phyloP scores from a whole-genome alignment of 306 rosid species.

The Albizia julibrissin region DNA sequence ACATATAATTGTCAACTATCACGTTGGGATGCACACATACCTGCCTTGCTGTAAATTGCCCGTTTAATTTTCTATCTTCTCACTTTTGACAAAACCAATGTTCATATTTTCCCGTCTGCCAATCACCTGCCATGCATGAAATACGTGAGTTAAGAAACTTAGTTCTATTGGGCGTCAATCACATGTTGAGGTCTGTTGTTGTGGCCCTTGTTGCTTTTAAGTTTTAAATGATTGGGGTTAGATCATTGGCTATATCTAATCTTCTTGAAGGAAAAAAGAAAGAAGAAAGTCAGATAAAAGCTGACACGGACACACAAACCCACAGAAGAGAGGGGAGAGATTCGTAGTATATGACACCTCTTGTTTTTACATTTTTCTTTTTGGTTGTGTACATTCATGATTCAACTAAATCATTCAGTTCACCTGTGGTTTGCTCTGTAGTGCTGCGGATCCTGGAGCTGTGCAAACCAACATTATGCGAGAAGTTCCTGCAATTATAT shows the following conservation, averaged over 20 bases:
- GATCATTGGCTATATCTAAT: slow-evolving; percentile 28
- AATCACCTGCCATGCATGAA: slow-evolving; percentile 21
- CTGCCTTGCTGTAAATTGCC: neutral
- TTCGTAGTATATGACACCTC: slow-evolving; percentile 9
- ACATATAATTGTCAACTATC: slow-evolving; percentile 23
- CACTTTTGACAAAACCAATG: neutral
- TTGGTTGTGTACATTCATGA: slow-evolving; percentile 1
- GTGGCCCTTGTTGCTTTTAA: slow-evolving; percentile 11
- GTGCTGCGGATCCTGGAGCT: slow-evolving; percentile 83
- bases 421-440: slow-evolving; percentile 40
- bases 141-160: slow-evolving; percentile 16
- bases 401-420: slow-evolving; percentile 28
- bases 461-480: slow-evolving; percentile 79
- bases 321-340: neutral
- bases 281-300: slow-evolving; percentile 12
- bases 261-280: neutral
- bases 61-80: neutral
- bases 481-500: slow-evolving; percentile 65
- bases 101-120: neutral
- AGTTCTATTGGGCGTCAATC: slow-evolving; percentile 2
- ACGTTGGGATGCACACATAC: slow-evolving; percentile 8
- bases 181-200: slow-evolving; percentile 22
- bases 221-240: slow-evolving; percentile 14
- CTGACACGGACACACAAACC: neutral
- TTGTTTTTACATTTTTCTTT: slow-evolving; percentile 10